phyloP scores from a whole-genome alignment of 2,329 filamentous ascomycete species.

The Emydomyces testavorans region DNA sequence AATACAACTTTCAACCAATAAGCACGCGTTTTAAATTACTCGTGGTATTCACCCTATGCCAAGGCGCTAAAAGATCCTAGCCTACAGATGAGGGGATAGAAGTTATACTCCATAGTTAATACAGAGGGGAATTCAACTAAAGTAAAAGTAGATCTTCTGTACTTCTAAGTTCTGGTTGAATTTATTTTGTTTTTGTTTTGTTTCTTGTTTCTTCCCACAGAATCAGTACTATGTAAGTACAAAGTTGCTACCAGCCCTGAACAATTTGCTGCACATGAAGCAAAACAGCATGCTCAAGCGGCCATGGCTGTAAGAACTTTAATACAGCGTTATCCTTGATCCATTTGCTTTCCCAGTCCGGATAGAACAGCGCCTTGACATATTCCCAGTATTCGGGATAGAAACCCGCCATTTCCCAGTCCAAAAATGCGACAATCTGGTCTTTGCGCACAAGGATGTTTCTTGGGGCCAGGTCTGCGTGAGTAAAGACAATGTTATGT shows the following conservation, averaged over 20 bases:
- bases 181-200: not conserved
- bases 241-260: not conserved
- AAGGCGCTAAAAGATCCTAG: too few relatives aligned
- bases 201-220: not conserved
- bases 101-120: too few relatives aligned
- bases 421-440: conserved; percentile 20
- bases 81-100: too few relatives aligned
- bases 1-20: too few relatives aligned
- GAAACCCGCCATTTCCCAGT: conserved; percentile 22
- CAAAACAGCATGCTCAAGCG: conserved; percentile 16
- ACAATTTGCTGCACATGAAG: conserved; percentile 15
- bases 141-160: too few relatives aligned
- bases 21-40: too few relatives aligned
- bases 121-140: too few relatives aligned
- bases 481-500: conserved; percentile 20
- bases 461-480: conserved; percentile 20
- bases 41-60: too few relatives aligned
- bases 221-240: not conserved
- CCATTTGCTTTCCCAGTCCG: conserved; percentile 17
- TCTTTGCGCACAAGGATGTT: conserved; percentile 22
- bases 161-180: too few relatives aligned
- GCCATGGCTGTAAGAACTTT: conserved; percentile 17
- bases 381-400: conserved; percentile 23
- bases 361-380: conserved; percentile 18
- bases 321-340: conserved; percentile 17